Percentiles rank a stretch among this genome's conserved stretches.
These are phyloP conservation scores for Deuterostichococcus epilithicus DNA, from an alignment of 139 green algal genomes.

Conservation along the genomic window DNA sequence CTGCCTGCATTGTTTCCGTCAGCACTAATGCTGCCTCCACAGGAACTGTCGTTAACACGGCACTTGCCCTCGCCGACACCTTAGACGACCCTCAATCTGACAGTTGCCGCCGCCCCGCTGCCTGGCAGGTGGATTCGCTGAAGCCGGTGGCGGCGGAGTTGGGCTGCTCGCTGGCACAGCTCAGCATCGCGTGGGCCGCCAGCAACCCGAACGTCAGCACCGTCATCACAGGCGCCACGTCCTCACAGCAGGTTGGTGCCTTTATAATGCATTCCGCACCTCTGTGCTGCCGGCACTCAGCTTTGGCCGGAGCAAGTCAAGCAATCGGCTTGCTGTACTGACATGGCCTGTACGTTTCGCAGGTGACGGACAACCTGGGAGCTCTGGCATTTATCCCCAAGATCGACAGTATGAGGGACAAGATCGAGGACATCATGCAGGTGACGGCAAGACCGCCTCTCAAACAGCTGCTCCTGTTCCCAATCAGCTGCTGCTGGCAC, in stretches of 20 bases:
- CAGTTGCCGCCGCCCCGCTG: no score
- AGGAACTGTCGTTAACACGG: no score
- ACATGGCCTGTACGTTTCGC: background rate
- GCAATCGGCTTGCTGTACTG: background rate
- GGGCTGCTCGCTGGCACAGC: conserved; percentile 60
- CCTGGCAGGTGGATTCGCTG: conserved; percentile 59
- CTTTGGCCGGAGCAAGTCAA: background rate
- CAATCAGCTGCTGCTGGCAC: no score
- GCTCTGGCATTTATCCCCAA: conserved; percentile 62
- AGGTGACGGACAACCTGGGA: conserved; percentile 74
- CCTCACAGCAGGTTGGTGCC: conserved; percentile 43
- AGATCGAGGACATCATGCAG: conserved; percentile 53
- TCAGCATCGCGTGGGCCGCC: conserved; percentile 75
- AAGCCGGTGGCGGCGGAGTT: conserved; percentile 69
- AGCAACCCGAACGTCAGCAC: conserved; percentile 68
- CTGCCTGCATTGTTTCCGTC: no score
- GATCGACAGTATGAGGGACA: conserved; percentile 59
- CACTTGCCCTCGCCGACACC: no score
- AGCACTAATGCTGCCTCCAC: no score
- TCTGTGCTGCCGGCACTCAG: background rate
- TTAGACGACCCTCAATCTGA: no score
- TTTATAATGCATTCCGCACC: background rate
- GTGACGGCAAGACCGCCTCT: no score
- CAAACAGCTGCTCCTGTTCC: no score
- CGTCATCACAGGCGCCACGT: conserved; percentile 77